These are phyloP conservation scores for Talaromyces sp. DNA, from an alignment of 2,329 filamentous ascomycete species.

Conservation along the genomic window DNA sequence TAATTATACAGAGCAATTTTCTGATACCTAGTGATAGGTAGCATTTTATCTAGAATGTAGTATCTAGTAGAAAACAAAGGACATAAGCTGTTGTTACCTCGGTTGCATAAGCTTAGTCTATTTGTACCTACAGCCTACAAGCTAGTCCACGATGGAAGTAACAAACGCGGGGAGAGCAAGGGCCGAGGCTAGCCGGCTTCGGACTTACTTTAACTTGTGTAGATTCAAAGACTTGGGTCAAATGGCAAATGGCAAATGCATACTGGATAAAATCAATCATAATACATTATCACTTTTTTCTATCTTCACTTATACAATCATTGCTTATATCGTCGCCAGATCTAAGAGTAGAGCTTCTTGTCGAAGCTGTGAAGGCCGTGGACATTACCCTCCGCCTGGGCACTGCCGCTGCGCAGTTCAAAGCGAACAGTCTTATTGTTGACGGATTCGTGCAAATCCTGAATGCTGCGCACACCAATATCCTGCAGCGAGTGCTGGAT, in stretches of 20 bases:
- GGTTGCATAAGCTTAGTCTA: conserved; percentile 2
- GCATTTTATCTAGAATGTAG: neutral
- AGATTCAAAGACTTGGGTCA: neutral
- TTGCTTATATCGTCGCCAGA: neutral
- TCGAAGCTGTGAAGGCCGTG: conserved; percentile 97
- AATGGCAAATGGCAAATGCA: neutral
- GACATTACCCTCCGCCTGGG: conserved; percentile 93
- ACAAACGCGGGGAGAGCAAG: conserved; percentile 2
- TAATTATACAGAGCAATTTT: neutral
- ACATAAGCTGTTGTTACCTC: neutral
- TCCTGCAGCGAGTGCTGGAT: conserved; percentile 98
- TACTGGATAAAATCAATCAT: conserved; percentile 6
- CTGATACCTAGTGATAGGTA: neutral
- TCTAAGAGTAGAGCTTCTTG: conserved; percentile 96
- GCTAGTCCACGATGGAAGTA: neutral
- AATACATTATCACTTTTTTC: conserved; percentile 15
- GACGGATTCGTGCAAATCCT: conserved; percentile 73
- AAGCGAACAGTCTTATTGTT: conserved; percentile 76
- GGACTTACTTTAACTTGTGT: too few species aligned
- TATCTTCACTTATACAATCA: conserved; percentile 17
- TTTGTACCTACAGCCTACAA: neutral
- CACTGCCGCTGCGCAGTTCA: conserved; percentile 89
- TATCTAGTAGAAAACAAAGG: neutral
- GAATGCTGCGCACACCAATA: conserved; percentile 78
- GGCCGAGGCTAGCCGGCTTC: conserved; percentile 6